Base-by-base conservation (phyloP, 208 protist species). In the Trypanosomatidae sp. region DNA sequence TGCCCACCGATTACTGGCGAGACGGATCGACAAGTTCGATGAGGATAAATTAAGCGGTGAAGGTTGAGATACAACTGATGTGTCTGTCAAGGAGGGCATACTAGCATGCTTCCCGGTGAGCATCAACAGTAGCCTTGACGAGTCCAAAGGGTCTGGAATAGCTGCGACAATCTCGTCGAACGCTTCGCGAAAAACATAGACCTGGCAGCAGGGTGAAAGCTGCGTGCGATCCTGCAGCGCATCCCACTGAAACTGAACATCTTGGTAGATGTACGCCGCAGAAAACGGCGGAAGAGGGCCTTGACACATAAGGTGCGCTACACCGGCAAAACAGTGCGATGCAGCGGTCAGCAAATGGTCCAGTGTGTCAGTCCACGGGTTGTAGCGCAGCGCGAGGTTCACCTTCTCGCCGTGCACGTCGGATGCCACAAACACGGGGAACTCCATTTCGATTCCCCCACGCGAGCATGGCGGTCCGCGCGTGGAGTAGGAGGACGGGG, bases 151-250 rank as follows among this genome's bases (percentile, higher is more conserved):
- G 46, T 64, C 46, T 7, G 69, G 41, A 36, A 73, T 73, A 3
- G 5, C 47, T 22, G 30, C 53, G 17, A 56, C 69, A 15, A 22
- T 36, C 58, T 73, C 69, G 4, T 28, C 49, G 30, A 19, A 13
- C 33, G 36, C 19, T 13, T 82, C 76, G 62, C 90, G 89, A 52
- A 96, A 92, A 1, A 92, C 46, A 68, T 96, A 96, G 55, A 94
- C 67, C 60, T 96, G 91, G 46, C 81, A 83, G 74, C 82, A 83
- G 66, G 81, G 80, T 22, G 82, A 59, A 9, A 93, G 66, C 75
- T 92, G 86, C 28, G 73, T 75, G 1, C 77, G 67, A 56, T 70
- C 69, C 66, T 91, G 82, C 12, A 95, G 73, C 10, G 78, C 59
- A 13, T 88, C 79, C 91, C 91, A 95, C n/a, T 67, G 76, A 58